Evolutionary conservation across 441 rosid species (phyloP).

Genomic region (Monsonia emarginata): DNA sequence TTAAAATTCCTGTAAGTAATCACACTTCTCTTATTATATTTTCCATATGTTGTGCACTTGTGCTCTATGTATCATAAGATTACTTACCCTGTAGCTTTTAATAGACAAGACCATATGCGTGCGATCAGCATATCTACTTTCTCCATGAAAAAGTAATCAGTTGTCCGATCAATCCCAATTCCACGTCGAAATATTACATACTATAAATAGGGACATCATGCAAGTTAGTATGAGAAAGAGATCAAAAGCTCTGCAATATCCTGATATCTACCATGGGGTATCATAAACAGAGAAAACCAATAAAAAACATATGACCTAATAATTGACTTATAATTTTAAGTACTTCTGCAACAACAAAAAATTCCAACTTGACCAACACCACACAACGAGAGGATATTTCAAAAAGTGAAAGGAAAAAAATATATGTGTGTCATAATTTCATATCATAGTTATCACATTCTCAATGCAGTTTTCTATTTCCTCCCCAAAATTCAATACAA

Average conservation of each 20-base stretch:
- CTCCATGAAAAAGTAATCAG: slow-evolving; percentile 44
- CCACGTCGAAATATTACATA: slow-evolving; percentile 68
- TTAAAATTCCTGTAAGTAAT: background rate
- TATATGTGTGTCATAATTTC: background rate
- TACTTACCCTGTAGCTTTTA: slow-evolving; percentile 44
- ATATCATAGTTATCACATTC: background rate
- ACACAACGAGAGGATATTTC: background rate
- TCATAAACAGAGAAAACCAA: no score
- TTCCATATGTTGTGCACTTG: background rate
- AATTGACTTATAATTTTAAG: no score
- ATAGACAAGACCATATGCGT: slow-evolving; percentile 38
- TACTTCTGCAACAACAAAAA: background rate
- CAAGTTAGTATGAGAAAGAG: slow-evolving; percentile 2
- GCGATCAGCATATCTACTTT: slow-evolving; percentile 48
- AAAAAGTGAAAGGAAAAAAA: background rate
- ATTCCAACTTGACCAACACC: background rate
- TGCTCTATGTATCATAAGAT: background rate
- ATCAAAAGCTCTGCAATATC: background rate
- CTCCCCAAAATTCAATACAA: background rate
- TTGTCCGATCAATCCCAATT: slow-evolving; percentile 59
- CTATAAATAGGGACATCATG: slow-evolving; percentile 19
- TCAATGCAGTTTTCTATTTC: background rate
- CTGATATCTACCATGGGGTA: background rate
- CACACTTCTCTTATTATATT: background rate
- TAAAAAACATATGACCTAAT: no score